phyloP scores from a whole-genome alignment of 2,329 filamentous ascomycete species.

The Arachnopeziza araneosa region DNA sequence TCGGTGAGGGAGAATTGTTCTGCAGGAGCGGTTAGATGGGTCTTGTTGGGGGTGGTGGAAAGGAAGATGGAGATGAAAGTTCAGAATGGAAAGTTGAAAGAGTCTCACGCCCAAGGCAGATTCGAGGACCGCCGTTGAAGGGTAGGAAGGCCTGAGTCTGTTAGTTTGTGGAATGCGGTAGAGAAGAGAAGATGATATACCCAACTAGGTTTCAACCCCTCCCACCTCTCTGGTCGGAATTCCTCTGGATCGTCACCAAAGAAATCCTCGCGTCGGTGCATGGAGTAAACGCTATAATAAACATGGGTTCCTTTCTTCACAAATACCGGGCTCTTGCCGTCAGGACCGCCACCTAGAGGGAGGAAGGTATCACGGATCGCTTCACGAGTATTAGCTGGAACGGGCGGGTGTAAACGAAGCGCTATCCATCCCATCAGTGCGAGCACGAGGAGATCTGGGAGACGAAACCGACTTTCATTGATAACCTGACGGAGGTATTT shows the following conservation, averaged over 20 bases:
- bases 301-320: constrained; percentile 21
- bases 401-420: constrained; percentile 22
- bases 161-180: no score
- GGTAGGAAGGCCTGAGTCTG: constrained; percentile 32
- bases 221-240: constrained; percentile 74
- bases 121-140: constrained; percentile 33
- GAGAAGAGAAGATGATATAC: no score
- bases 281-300: constrained; percentile 20
- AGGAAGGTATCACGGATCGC: constrained; percentile 23
- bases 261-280: constrained; percentile 41
- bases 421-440: not conserved
- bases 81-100: no score
- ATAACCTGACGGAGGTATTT: constrained; percentile 6
- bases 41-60: no score
- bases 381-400: constrained; percentile 24
- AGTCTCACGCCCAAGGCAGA: constrained; percentile 20
- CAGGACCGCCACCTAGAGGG: constrained; percentile 9
- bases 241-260: constrained; percentile 66
- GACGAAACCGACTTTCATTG: constrained; percentile 4
- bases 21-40: no score
- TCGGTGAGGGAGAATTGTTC: constrained; percentile 5
- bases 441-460: not conserved
- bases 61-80: no score
- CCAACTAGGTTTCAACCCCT: constrained; percentile 15
- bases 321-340: constrained; percentile 24